Conservation (phyloP, 805 yeast species). For the Kluyveromyces starmeri region DNA sequence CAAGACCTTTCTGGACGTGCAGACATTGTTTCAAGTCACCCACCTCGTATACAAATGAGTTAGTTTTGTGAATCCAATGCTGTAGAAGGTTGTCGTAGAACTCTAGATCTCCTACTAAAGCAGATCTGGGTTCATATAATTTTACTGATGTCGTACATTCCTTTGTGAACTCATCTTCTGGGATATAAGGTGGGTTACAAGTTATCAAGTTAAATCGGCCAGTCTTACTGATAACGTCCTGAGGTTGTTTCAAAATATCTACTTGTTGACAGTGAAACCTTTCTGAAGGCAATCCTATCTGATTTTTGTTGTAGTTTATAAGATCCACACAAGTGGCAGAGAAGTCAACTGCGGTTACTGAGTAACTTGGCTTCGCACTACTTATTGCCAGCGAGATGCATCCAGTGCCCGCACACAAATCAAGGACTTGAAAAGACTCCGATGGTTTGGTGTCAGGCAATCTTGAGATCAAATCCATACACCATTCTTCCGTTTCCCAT, state of each 20-base stretch:
- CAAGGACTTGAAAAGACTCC: conserved; percentile 35
- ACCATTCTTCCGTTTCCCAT: conserved; percentile 96
- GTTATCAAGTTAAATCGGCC: conserved; percentile 43
- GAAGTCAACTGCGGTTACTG: conserved; percentile 46
- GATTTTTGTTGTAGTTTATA: conserved; percentile 37
- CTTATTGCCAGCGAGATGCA: conserved; percentile 60
- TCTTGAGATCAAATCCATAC: conserved; percentile 32
- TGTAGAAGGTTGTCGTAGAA: conserved; percentile 53
- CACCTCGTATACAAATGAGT: conserved; percentile 68
- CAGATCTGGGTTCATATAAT: conserved; percentile 64
- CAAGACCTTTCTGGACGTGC: conserved; percentile 25
- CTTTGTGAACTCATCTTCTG: conserved; percentile 17
- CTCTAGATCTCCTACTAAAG: conserved; percentile 70
- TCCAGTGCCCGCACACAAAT: conserved; percentile 84
- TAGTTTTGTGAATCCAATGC: conserved; percentile 33
- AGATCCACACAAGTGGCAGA: conserved; percentile 44
- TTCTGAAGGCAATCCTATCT: conserved; percentile 7
- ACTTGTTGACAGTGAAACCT: conserved; percentile 1
- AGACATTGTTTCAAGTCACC: conserved; percentile 55
- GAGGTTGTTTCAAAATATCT: conserved; percentile 1
- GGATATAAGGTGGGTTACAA: conserved; percentile 90
- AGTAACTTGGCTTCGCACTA: conserved; percentile 12
- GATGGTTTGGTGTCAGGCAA: background rate
- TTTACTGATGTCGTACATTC: conserved; percentile 60
- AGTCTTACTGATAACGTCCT: background rate